phyloP scores from a whole-genome alignment of 495 filamentous ascomycete species.

The Aspergillus cristatus region DNA sequence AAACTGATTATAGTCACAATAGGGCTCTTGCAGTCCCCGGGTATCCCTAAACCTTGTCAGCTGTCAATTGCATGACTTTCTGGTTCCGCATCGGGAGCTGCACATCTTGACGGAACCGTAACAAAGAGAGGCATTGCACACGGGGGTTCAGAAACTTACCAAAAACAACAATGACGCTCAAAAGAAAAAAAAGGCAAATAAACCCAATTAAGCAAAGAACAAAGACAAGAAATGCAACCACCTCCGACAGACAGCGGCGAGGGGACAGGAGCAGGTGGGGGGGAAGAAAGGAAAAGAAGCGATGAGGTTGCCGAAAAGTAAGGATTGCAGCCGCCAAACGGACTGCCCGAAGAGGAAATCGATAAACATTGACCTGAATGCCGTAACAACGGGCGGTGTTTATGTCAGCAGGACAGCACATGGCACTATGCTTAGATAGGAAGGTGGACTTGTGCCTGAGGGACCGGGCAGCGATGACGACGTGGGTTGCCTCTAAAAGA shows the following conservation, averaged over 20 bases:
- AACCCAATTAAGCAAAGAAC: too few species aligned
- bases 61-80: slow-evolving; percentile 4
- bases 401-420: slow-evolving; percentile 16
- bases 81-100: not conserved
- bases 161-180: slow-evolving; percentile 18
- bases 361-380: slow-evolving; percentile 31
- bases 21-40: too few species aligned
- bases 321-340: slow-evolving; percentile 22
- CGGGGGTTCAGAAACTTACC: slow-evolving; percentile 7
- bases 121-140: not conserved
- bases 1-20: not conserved
- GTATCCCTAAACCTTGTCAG: too few species aligned
- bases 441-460: too few species aligned
- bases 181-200: slow-evolving; percentile 6
- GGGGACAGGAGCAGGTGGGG: slow-evolving; percentile 10
- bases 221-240: slow-evolving; percentile 18
- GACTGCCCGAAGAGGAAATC: slow-evolving; percentile 31
- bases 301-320: slow-evolving; percentile 13
- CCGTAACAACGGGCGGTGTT: slow-evolving; percentile 19
- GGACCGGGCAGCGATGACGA: too few species aligned
- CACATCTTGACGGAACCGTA: not conserved
- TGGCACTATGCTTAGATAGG: slow-evolving; percentile 1
- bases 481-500: too few species aligned
- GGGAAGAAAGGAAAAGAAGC: slow-evolving; percentile 2
- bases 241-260: slow-evolving; percentile 12